Evolutionary conservation across 1,284 basidiomycete genomes (phyloP), one percentile per base, ranked within the genome.

Genomic region (Exobasidium rhododendri): DNA sequence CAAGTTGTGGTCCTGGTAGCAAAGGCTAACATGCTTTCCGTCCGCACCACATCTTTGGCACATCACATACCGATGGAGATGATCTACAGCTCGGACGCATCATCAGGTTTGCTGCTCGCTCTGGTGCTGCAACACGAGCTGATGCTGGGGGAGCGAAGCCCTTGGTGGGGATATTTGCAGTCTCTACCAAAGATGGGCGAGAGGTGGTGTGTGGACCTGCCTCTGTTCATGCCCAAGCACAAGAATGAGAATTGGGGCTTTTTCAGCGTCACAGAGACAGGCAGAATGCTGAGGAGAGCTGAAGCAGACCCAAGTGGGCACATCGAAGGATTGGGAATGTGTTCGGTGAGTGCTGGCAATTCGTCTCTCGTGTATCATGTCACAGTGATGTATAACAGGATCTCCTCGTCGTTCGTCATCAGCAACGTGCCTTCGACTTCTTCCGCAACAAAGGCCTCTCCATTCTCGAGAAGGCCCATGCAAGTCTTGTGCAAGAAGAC

Each of bases 141-240:
- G 32, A 26, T 58, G 7, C 40, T 58, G 14, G 57, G 57, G 7
- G 43, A 30, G 3, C 13, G 5, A 35, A 31, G 57, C 13, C 46
- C 44, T 29, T 58, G 57, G 57, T 58, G 46, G 44, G 57, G 43
- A 26, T 58, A 47, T 28, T 17, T 58, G 11, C 46, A 52, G 20
- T 49, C 43, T 31, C 14, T 58, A 20, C 57, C 57, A 3, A 55
- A 32, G n/a, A 10, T 13, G n/a, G 35, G 32, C n/a, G 26, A 22
- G 30, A 22, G 22, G 28, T 58, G 57, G 57, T 45, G 57, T 10
- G 29, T 58, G 4, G 22, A 30, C 17, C 20, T 58, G n/a, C 57
- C 57, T 3, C 24, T 58, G 57, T 22, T 17, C 22, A 45, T 32
- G 49, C 7, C 20, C 24, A n/a, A 17, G 24, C n/a, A n/a, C n/a